These are phyloP conservation scores for Cryoendolithus antarcticus DNA, from an alignment of 2,329 filamentous ascomycete genomes.

Conservation along the genomic window DNA sequence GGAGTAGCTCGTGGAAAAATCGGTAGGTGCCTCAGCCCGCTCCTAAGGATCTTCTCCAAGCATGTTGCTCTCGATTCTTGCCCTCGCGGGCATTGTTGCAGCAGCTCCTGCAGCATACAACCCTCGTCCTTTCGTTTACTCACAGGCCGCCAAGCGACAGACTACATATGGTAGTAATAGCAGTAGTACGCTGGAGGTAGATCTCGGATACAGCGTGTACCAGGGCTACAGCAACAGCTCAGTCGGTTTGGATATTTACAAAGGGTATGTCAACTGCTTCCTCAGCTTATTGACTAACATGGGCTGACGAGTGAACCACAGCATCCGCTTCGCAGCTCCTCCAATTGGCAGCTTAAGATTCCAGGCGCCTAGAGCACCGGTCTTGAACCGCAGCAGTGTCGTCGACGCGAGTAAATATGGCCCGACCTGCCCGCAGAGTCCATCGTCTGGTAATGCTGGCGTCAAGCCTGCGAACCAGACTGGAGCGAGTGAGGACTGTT, in stretches of 20 bases:
- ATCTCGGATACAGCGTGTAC: constrained; percentile 16
- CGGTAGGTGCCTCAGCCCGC: no score
- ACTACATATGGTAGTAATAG: constrained; percentile 1
- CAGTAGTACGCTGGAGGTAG: constrained; percentile 8
- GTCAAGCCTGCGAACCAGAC: no score
- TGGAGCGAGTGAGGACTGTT: no score
- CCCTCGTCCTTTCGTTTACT: constrained; percentile 5
- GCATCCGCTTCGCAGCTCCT: constrained; percentile 16
- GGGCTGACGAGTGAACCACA: neutral
- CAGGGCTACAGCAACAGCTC: constrained; percentile 10
- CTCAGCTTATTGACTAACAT: no score
- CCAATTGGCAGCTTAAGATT: constrained; percentile 14
- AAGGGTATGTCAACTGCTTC: constrained; percentile 8
- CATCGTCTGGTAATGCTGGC: no score
- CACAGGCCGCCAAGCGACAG: constrained; percentile 6
- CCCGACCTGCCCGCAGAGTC: no score
- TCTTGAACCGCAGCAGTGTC: no score
- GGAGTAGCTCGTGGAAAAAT: no score
- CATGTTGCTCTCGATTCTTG: no score
- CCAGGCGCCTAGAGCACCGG: constrained; percentile 12
- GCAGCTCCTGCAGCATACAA: constrained; percentile 8
- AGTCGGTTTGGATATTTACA: constrained; percentile 10
- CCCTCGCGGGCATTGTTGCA: constrained; percentile 2
- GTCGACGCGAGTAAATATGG: no score
- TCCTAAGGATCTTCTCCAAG: no score